Evolutionary conservation across 164 flowering plant species (phyloP), one percentile per base, ranked within the genome.

Genomic region (Tetracentron sinense): DNA sequence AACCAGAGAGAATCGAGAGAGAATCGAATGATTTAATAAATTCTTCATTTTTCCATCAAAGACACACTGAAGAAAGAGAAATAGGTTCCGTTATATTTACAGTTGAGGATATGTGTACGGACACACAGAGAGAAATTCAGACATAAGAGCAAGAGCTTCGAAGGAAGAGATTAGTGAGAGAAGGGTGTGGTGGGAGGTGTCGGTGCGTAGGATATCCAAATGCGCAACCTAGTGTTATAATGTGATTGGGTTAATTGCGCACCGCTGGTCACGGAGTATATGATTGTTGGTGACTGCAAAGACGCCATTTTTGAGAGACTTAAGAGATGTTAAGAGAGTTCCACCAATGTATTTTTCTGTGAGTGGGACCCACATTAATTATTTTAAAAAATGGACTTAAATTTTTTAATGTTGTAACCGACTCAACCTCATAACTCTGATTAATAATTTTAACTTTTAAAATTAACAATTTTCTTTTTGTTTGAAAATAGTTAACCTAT

Each of bases 191-290:
- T 38, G 15, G 44, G 44, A 38, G 44, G 14, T 4, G 8, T 2
- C 21, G 20, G 62, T 42, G 62, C 62, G 62, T 42, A 58, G 62
- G 62, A 44, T 58, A 42, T 12, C 6, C 10, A 14, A 42, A 22
- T 62, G 56, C 48, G 56, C 55, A 19, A 1, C 44, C 11, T 8
- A 1, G 8, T 38, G 44, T n/a, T n/a, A n/a, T n/a, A n/a, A 8
- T 38, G 15, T 10, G 44, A 8, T 38, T 38, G 14, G 44, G 44
- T 38, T 38, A 8, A 38, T 3, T 10, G 44, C 14, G 38, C 44
- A 10, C 44, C 44, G 5, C 14, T 10, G 11, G 44, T 38, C 11
- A 8, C 44, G 44, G 44, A 38, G 44, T n/a, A n/a, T n/a, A n/a
- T n/a, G n/a, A n/a, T n/a, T n/a, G n/a, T n/a, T n/a, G n/a, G n/a